Evolutionary conservation across 2,329 filamentous ascomycete species (phyloP).

Genomic region (Colletotrichum horii): DNA sequence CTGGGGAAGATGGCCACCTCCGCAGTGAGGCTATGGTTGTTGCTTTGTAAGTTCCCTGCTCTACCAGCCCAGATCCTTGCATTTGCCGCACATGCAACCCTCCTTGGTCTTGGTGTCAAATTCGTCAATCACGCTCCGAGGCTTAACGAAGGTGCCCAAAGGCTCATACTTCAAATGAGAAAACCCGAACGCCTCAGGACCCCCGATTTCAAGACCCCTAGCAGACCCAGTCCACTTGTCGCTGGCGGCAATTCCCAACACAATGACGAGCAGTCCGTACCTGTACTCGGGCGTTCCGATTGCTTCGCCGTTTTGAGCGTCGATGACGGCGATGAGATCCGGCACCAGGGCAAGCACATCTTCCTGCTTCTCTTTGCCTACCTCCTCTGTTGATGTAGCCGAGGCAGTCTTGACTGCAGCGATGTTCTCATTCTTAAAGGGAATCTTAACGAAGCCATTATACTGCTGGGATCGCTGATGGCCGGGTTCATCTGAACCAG

Average conservation of each 20-base stretch:
- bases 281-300: conserved; percentile 62
- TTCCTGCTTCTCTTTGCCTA: conserved; percentile 29
- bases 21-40: background rate
- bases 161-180: conserved; percentile 52
- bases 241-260: conserved; percentile 50
- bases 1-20: background rate
- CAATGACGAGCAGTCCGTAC: conserved; percentile 56
- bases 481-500: conserved; percentile 24
- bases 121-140: conserved; percentile 59
- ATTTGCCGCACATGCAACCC: background rate
- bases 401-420: conserved; percentile 48
- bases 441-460: conserved; percentile 62
- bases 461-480: conserved; percentile 29
- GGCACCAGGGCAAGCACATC: conserved; percentile 59
- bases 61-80: background rate
- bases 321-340: conserved; percentile 60
- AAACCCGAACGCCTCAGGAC: conserved; percentile 53
- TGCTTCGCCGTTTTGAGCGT: conserved; percentile 61
- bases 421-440: conserved; percentile 76
- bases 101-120: conserved; percentile 27
- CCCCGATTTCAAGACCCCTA: conserved; percentile 54
- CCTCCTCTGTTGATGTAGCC: conserved; percentile 34
- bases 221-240: conserved; percentile 49
- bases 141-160: conserved; percentile 53
- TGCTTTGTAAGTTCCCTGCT: background rate